A percentile compares a stretch with the other conserved stretches of the same genome.
phyloP scores from a whole-genome alignment of 1,284 basidiomycete genomes.

The Anthracocystis walkeri region DNA sequence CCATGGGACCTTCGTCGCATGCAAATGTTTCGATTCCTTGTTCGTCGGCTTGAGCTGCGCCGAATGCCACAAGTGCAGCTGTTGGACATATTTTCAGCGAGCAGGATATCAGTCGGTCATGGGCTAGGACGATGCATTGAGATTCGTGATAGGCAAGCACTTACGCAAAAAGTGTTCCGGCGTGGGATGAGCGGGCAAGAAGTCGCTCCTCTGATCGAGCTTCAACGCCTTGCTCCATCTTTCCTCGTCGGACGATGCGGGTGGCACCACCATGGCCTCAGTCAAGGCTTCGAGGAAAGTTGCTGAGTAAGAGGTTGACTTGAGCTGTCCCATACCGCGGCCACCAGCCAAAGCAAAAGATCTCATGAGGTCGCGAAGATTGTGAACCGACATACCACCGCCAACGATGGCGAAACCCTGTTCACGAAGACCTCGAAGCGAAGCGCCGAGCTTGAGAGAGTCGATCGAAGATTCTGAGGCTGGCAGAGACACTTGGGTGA shows the following conservation, averaged over 20 bases:
- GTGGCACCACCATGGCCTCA: constrained; percentile 32
- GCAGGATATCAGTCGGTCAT: neutral
- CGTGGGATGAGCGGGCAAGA: constrained; percentile 42
- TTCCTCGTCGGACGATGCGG: constrained; percentile 16
- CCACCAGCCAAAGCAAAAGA: constrained; percentile 18
- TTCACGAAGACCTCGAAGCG: constrained; percentile 68
- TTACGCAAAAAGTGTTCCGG: constrained; percentile 55
- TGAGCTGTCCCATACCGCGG: constrained; percentile 2
- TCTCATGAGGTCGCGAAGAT: constrained; percentile 50
- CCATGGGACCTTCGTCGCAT: constrained; percentile 48
- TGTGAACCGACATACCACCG: constrained; percentile 62
- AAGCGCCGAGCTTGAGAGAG: constrained; percentile 70
- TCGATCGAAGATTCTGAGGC: constrained; percentile 60
- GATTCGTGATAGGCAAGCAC: constrained; percentile 3
- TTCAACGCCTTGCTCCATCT: constrained; percentile 35
- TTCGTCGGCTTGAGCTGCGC: constrained; percentile 41
- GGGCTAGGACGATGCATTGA: neutral
- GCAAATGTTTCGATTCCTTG: constrained; percentile 34
- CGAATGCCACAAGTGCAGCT: constrained; percentile 46
- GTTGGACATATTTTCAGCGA: neutral
- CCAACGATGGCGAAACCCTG: constrained; percentile 56
- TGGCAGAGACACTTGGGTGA: constrained; percentile 71
- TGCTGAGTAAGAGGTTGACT: constrained; percentile 21
- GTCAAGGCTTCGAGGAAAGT: constrained; percentile 41
- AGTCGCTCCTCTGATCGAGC: constrained; percentile 37